Evolutionary conservation across 2,329 filamentous ascomycete species (phyloP), one percentile per base, ranked within the genome.

Genomic region (Blumeria graminis): DNA sequence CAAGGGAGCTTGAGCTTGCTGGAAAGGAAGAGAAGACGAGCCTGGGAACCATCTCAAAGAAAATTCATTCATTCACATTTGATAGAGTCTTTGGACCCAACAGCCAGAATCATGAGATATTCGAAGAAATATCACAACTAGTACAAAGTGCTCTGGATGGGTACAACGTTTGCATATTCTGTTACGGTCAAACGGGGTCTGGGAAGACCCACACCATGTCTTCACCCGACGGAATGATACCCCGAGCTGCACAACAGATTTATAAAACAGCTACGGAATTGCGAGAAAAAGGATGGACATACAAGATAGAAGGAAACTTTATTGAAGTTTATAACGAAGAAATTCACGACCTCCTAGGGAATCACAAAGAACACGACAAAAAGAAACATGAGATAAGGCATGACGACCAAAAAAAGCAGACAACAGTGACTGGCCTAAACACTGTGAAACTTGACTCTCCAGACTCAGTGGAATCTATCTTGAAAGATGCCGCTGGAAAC

Each of bases 321-420:
- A 81, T 96, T 13, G 92, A 98, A 66, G 92, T 98, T 6, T 98
- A 98, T 76, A 96, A 98, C 60, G 92, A 98, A 67, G 92, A 93
- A 59, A 76, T 98, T 60, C 88, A 95, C 66, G 92, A 98, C 67
- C 71, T 98, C 13, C 76, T 98, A 3, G 81, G 82, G 11, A 77
- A 76, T 56, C 78, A 82, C 0, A 81, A 83, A 56, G 76, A 82
- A 18, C 75, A 87, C 55, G 79, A 82, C 60, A 86, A 83, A 70
- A 86, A 84, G 70, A 94, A 86, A 70, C 82, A 90, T 54, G 86
- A 94, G 63, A 90, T 95, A 57, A 80, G 85, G 1, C 92, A 96
- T 62, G 90, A 96, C 64, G 78, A 87, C 45, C 71, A 74, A 38
- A 85, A 82, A 62, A 86, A 86, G 70, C 84, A 87, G 67, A 95